Evolutionary conservation across 2,329 filamentous ascomycete genomes (phyloP), one percentile per base, ranked within the genome.

Genomic region (Colletotrichum sp.): DNA sequence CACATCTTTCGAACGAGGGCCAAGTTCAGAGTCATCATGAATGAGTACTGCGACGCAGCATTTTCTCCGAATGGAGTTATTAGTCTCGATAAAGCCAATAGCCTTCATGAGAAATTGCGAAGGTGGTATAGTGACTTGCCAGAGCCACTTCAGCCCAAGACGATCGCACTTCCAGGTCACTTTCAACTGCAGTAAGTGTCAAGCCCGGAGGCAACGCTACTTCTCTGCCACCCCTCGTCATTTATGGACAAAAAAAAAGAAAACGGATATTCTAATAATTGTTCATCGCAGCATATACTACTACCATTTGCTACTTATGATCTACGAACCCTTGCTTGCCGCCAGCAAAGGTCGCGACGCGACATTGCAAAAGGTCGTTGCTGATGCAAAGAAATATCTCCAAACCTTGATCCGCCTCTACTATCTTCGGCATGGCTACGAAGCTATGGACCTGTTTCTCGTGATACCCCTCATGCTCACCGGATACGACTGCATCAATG

Each of bases 181-280:
- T 61, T 86, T 4, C 82, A 84, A 32, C 71, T 85, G 48, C 84
- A 86, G 84, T 86, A 76, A 79, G 84, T 77, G 9, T 0, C 18
- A 0, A 16, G 16, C 58, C 8, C 30, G 7, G 7, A 6, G 13
- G 18, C 18, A 34, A 10, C 5, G 28, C 7, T 26, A 16, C 21
- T 57, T 9, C 18, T 16, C 26, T 16, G 52, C 13, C 21, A 24
- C 16, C 26, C 21, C 16, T 38, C 12, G 32, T n/a, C 6, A 48
- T 13, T 21, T 4, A 18, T 10, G 38, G 1, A 13, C 32, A 28
- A 9, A 30, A n/a, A 10, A 2, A 60, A 7, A 1, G 4, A 24
- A 24, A 24, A 24, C 24, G 9, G 34, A 66, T 12, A 18, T 15
- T n/a, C 21, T 36, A n/a, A 26, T 15, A 4, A n/a, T 9, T 4